Evolutionary conservation across 768 basidiomycete species (phyloP), one percentile per base, ranked within the genome.

Genomic region (Termitomyces sp.): DNA sequence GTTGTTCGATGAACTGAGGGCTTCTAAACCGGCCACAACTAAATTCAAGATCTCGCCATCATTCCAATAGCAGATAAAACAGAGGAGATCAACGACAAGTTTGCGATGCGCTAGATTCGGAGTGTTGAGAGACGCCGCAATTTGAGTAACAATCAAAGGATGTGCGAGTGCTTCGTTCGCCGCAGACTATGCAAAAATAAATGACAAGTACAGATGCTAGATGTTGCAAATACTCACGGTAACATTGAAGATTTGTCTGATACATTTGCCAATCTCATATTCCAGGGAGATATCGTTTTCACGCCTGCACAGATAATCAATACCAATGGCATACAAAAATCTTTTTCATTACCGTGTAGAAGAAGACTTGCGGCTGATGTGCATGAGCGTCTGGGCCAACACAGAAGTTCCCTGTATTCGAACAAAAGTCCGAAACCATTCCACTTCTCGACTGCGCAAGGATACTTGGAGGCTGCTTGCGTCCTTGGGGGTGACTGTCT

Each of bases 201-300:
- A 31, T 54, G 27, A 33, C 47, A 20, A 48, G 63, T 52, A 65
- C 37, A 30, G 37, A 48, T 18, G 20, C 54, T 27, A 42, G 52
- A 53, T 31, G 42, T 16, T 18, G 11, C 12, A 9, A 41, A 12
- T 20, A 62, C 63, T 60, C 62, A 86, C 86, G 51, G 69, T 68
- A 65, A 75, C 80, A 66, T 95, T 95, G 42, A 97, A 76, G 30
- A 96, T 88, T 30, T 84, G 84, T 67, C 85, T 89, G 60, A 98
- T 72, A 70, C 92, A 94, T 72, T 94, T 96, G 58, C 90, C 82
- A 53, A 95, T 76, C 74, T 98, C 96, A 54, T 92, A 85, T 71
- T 98, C 96, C 24, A 97, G 73, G 15, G 74, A 70, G 37, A 82
- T 79, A 66, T 98, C 94, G 18, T 72, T 70, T 52, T 85, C 85